phyloP scores from a whole-genome alignment of 176 grass and related monocot species.

The Triticum dicoccoides region DNA sequence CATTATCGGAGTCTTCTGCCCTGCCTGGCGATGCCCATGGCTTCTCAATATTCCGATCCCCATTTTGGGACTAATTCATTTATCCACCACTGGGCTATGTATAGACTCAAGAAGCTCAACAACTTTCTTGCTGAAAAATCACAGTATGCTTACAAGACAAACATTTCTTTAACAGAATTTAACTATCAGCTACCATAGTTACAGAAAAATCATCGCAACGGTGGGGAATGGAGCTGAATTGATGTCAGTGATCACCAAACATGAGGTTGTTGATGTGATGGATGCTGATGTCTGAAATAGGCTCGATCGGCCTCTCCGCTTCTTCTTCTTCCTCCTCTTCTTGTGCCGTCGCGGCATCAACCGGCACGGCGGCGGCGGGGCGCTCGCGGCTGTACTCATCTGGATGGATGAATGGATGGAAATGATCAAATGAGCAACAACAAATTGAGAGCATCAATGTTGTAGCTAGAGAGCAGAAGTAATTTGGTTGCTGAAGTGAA shows the following conservation, averaged over 20 bases:
- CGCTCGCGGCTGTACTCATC: conserved; percentile 35
- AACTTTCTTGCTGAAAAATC: not conserved
- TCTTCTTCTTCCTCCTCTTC: not conserved
- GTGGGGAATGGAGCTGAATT: not conserved
- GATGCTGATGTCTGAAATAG: conserved; percentile 42
- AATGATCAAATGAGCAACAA: not conserved
- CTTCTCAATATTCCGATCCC: too few species aligned
- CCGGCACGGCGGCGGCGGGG: not conserved
- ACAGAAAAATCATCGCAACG: not conserved
- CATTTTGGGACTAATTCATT: too few species aligned
- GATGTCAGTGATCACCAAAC: conserved; percentile 17
- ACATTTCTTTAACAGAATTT: not conserved
- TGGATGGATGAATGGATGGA: not conserved
- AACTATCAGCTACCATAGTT: not conserved
- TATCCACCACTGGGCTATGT: not conserved
- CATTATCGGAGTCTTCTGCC: not conserved
- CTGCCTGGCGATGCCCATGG: not conserved
- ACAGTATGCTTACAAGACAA: not conserved
- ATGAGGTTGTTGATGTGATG: conserved; percentile 44
- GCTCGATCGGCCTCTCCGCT: conserved; percentile 34
- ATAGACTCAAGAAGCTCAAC: not conserved
- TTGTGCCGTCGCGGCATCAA: not conserved
- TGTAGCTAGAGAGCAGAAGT: too few species aligned
- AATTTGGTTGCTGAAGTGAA: too few species aligned
- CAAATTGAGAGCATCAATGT: not conserved